Percentiles rank a stretch among this genome's conserved stretches.
Conservation (phyloP, 208 protist genomes). For the Endotrypanum monterogeii region DNA sequence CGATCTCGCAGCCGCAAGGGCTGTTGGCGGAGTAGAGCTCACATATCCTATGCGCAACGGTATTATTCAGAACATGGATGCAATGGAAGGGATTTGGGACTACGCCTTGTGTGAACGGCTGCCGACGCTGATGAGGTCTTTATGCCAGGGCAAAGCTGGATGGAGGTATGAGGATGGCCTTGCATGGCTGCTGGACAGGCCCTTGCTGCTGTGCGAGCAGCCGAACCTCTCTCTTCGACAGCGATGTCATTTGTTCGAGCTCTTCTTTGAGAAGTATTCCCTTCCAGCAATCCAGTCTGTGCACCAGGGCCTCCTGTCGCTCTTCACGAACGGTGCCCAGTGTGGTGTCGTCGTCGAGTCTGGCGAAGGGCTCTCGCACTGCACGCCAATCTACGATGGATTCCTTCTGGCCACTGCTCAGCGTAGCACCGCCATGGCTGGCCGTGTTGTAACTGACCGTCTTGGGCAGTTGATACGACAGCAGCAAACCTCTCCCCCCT, state of each 20-base stretch:
- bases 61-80: constrained; percentile 97
- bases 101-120: constrained; percentile 85
- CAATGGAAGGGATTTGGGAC: constrained; percentile 97
- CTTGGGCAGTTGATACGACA: constrained; percentile 92
- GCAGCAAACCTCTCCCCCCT: background rate
- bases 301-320: constrained; percentile 92
- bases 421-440: constrained; percentile 94
- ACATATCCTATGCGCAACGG: constrained; percentile 97
- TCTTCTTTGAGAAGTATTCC: constrained; percentile 97
- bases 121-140: background rate
- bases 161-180: constrained; percentile 10
- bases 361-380: constrained; percentile 98
- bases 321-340: constrained; percentile 96
- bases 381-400: constrained; percentile 98
- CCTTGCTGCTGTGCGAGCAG: constrained; percentile 96
- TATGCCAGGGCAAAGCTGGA: background rate
- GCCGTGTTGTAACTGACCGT: constrained; percentile 96
- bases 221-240: constrained; percentile 95
- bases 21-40: constrained; percentile 25
- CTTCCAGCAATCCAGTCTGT: constrained; percentile 92
- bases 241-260: constrained; percentile 87
- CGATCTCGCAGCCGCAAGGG: constrained; percentile 7
- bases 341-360: constrained; percentile 98
- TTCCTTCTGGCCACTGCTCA: constrained; percentile 73
- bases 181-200: constrained; percentile 8